These are phyloP conservation scores for Suillus paluster DNA, from an alignment of 768 basidiomycete species.

Conservation along the genomic window DNA sequence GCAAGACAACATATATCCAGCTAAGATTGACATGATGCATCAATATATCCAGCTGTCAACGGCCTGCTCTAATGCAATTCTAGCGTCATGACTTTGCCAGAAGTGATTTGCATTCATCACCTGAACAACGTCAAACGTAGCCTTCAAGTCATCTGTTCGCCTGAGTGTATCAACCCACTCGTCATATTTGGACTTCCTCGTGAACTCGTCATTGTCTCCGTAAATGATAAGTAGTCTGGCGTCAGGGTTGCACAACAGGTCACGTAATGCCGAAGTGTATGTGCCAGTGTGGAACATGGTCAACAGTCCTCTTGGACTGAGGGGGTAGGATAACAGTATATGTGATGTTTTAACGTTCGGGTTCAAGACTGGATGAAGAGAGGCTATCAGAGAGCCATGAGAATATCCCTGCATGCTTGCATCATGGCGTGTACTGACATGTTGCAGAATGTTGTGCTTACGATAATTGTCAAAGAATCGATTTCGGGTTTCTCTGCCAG, in stretches of 20 bases:
- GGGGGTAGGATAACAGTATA: slow-evolving; percentile 77
- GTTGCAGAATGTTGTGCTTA: slow-evolving; percentile 40
- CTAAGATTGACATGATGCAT: background rate
- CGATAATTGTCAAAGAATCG: slow-evolving; percentile 60
- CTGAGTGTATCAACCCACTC: slow-evolving; percentile 53
- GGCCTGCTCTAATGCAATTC: slow-evolving; percentile 21
- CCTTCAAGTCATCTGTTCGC: slow-evolving; percentile 24
- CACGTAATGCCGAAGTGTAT: slow-evolving; percentile 56
- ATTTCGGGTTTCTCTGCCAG: slow-evolving; percentile 47
- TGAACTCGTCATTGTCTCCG: slow-evolving; percentile 77
- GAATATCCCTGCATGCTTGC: slow-evolving; percentile 73
- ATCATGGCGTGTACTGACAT: slow-evolving; percentile 4
- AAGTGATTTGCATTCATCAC: slow-evolving; percentile 66
- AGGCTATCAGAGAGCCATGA: slow-evolving; percentile 75
- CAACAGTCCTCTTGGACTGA: slow-evolving; percentile 66
- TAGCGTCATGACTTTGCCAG: slow-evolving; percentile 51
- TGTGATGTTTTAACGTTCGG: slow-evolving; percentile 60
- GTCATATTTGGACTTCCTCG: slow-evolving; percentile 55
- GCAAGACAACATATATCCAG: background rate
- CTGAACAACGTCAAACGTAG: slow-evolving; percentile 36
- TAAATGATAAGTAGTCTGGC: slow-evolving; percentile 65
- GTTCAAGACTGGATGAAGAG: slow-evolving; percentile 60
- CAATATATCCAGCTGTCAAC: slow-evolving; percentile 26
- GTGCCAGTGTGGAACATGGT: slow-evolving; percentile 66
- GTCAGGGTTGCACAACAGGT: slow-evolving; percentile 48